These are phyloP conservation scores for Irpex rosettiformis DNA, from an alignment of 1,284 basidiomycete species.

Conservation along the genomic window DNA sequence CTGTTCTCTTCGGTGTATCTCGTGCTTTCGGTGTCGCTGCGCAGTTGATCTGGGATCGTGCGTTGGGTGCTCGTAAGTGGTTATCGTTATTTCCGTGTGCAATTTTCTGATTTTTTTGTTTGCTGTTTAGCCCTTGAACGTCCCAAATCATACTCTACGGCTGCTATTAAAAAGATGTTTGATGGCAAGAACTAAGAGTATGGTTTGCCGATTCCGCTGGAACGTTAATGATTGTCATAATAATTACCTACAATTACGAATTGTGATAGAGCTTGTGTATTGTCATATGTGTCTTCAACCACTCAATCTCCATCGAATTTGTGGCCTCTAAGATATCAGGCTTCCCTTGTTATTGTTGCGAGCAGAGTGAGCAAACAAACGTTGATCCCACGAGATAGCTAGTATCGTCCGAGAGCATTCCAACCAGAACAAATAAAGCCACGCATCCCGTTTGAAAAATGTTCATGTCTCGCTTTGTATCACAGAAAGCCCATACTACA, in stretches of 20 bases:
- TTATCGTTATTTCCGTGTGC: neutral
- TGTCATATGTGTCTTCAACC: neutral
- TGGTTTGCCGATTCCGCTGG: neutral
- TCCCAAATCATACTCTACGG: conserved; percentile 83
- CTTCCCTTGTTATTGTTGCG: too few species aligned
- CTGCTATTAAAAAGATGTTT: conserved; percentile 75
- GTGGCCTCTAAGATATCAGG: too few species aligned
- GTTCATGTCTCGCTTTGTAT: too few species aligned
- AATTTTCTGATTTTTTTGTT: conserved; percentile 9
- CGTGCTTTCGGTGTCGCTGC: conserved; percentile 89
- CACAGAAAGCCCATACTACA: too few species aligned
- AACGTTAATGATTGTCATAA: neutral
- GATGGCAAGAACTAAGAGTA: conserved; percentile 40
- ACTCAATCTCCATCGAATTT: too few species aligned
- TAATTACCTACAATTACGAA: neutral
- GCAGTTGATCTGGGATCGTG: conserved; percentile 94
- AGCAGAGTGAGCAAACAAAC: too few species aligned
- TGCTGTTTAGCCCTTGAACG: conserved; percentile 71
- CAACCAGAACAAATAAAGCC: too few species aligned
- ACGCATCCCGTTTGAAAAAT: too few species aligned
- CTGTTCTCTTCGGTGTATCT: conserved; percentile 95
- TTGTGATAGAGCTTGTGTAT: neutral
- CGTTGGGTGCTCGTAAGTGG: conserved; percentile 82
- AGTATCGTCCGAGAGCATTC: too few species aligned
- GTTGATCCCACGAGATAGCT: too few species aligned